A percentile compares a stretch with the other conserved stretches of the same genome.
These are phyloP conservation scores for Fusarium falciforme DNA, from an alignment of 2,329 filamentous ascomycete species.

Conservation along the genomic window DNA sequence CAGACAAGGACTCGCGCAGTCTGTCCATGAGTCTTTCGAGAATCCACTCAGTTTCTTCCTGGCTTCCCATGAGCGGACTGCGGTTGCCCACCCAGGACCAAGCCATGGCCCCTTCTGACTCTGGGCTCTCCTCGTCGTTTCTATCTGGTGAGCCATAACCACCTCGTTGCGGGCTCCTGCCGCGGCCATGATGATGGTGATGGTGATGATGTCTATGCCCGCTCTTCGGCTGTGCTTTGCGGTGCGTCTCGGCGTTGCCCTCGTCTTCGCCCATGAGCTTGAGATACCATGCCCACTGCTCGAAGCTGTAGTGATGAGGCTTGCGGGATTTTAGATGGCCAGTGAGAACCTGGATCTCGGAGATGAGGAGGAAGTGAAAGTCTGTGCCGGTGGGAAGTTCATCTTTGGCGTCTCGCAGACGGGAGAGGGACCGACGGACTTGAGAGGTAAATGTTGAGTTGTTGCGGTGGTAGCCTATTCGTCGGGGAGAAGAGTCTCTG, in stretches of 20 bases:
- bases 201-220: constrained; percentile 23
- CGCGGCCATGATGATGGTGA: neutral
- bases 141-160: neutral
- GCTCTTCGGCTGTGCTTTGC: constrained; percentile 50
- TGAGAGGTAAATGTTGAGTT: constrained; percentile 45
- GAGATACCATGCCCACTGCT: constrained; percentile 89
- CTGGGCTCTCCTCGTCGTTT: constrained; percentile 16
- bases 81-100: constrained; percentile 81
- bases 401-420: constrained; percentile 50
- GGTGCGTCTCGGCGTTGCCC: constrained; percentile 60
- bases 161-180: neutral
- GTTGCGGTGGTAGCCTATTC: constrained; percentile 34
- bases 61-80: constrained; percentile 76
- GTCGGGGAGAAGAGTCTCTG: neutral
- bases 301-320: constrained; percentile 77
- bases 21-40: constrained; percentile 70
- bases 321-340: constrained; percentile 68
- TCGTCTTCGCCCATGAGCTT: constrained; percentile 79
- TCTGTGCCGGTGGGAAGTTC: constrained; percentile 58
- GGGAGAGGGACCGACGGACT: constrained; percentile 51
- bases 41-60: constrained; percentile 79
- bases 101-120: constrained; percentile 43
- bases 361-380: constrained; percentile 74
- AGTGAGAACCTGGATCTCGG: constrained; percentile 76
- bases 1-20: constrained; percentile 54